Evolutionary conservation across 352 stramenopile species (phyloP).

Genomic region (Nothophytophthora sp.): DNA sequence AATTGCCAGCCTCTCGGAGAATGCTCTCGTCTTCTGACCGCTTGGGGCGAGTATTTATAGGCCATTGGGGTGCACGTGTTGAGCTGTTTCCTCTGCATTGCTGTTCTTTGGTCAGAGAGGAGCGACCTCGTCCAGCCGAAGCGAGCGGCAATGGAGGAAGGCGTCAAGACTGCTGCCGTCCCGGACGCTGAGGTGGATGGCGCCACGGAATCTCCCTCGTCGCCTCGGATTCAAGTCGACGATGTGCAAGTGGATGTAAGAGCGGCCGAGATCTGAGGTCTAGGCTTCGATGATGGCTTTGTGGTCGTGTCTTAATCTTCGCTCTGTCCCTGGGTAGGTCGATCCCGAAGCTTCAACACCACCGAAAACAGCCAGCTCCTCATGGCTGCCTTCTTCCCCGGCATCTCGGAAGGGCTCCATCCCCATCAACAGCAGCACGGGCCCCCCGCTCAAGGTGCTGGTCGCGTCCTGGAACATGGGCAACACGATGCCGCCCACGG

Average conservation of each 20-base stretch:
- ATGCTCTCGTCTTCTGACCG: no score
- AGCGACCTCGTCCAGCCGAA: no score
- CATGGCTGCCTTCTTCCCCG: background rate
- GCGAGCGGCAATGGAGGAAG: constrained; percentile 16
- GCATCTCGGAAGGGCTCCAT: constrained; percentile 8
- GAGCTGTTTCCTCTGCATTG: no score
- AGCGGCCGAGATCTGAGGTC: no score
- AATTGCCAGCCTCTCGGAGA: no score
- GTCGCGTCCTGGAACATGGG: constrained; percentile 85
- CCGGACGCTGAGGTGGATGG: background rate
- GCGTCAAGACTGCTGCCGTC: constrained; percentile 1
- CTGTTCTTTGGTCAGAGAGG: no score
- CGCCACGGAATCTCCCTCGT: constrained; percentile 10
- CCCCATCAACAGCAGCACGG: constrained; percentile 7
- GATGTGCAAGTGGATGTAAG: constrained; percentile 26
- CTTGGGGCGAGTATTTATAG: no score
- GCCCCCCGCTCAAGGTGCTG: constrained; percentile 48
- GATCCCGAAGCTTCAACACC: constrained; percentile 5
- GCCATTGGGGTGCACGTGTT: no score
- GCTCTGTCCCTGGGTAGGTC: constrained; percentile 9
- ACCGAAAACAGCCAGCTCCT: constrained; percentile 13
- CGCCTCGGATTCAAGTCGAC: constrained; percentile 13
- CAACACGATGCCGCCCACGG: constrained; percentile 79
- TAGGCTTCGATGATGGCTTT: background rate
- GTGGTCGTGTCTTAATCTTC: background rate